Percentiles rank a stretch among this genome's conserved stretches.
These are phyloP conservation scores for Naganishia albida DNA, from an alignment of 1,284 basidiomycete species.

Conservation along the genomic window DNA sequence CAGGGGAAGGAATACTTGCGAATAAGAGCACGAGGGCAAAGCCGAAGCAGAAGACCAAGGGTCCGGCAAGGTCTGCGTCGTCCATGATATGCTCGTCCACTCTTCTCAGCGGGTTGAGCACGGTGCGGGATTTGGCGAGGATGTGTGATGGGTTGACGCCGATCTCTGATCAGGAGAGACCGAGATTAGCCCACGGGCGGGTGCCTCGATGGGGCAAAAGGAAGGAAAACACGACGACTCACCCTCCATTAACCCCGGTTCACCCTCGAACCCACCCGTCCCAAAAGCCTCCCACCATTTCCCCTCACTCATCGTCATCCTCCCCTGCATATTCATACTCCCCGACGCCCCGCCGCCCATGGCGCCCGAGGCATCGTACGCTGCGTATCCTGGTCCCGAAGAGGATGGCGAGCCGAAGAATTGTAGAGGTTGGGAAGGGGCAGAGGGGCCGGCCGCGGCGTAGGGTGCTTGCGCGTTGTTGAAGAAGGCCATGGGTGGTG, in stretches of 20 bases:
- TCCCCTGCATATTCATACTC: constrained; percentile 42
- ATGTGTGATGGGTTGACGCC: constrained; percentile 98
- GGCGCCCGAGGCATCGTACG: constrained; percentile 28
- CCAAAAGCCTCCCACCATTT: constrained; percentile 95
- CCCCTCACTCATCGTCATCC: constrained; percentile 66
- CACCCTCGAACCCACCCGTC: constrained; percentile 91
- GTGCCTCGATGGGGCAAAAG: too few species aligned
- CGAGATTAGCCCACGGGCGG: constrained; percentile 3
- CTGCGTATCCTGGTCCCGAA: constrained; percentile 23
- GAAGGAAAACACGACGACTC: constrained; percentile 38
- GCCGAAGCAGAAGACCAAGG: constrained; percentile 87
- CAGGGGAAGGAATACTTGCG: constrained; percentile 60
- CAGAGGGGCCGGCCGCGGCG: constrained; percentile 5
- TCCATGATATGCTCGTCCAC: constrained; percentile 98
- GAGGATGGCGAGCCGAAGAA: constrained; percentile 29
- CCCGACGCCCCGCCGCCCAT: constrained; percentile 35
- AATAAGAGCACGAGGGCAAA: constrained; percentile 89
- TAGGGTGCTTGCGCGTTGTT: constrained; percentile 25
- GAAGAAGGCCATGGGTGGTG: constrained; percentile 29
- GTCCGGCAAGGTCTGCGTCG: constrained; percentile 96
- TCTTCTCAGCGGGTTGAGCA: constrained; percentile 84
- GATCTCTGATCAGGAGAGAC: constrained; percentile 65
- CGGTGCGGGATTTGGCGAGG: constrained; percentile 87
- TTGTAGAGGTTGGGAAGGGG: constrained; percentile 24
- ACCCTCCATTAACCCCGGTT: constrained; percentile 91